These are phyloP conservation scores for Orbilia ellipsospora DNA, from an alignment of 2,329 filamentous ascomycete species.

Conservation along the genomic window DNA sequence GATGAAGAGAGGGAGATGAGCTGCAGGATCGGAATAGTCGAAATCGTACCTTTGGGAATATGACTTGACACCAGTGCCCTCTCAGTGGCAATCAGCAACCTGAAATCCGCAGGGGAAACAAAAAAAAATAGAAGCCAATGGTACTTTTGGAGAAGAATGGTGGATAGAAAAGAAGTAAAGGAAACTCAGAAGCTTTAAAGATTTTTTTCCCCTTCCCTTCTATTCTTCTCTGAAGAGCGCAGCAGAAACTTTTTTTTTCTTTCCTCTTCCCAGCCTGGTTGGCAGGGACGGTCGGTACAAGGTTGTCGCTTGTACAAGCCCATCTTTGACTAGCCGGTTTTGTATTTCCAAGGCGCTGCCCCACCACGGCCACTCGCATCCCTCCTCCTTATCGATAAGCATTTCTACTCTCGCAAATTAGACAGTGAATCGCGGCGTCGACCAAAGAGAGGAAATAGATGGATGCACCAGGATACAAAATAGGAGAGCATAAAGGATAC, in stretches of 20 bases:
- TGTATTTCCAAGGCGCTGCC: conserved; percentile 22
- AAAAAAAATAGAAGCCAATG: conserved; percentile 3
- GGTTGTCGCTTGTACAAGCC: conserved; percentile 44
- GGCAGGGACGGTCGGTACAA: conserved; percentile 18
- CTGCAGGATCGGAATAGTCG: conserved; percentile 57
- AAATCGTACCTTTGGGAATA: conserved; percentile 19
- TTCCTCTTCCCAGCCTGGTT: too few species aligned
- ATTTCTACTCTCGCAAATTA: too few species aligned
- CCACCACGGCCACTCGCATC: conserved; percentile 17
- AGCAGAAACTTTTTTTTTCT: conserved; percentile 51
- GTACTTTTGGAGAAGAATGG: neutral
- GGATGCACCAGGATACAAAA: too few species aligned
- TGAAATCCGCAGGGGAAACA: conserved; percentile 24
- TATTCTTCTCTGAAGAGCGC: conserved; percentile 40
- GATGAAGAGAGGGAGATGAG: conserved; percentile 22
- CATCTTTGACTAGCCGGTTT: conserved; percentile 35
- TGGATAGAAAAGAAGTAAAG: conserved; percentile 22
- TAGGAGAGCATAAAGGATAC: too few species aligned
- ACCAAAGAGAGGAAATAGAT: too few species aligned
- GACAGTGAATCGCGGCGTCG: too few species aligned
- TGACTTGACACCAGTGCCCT: conserved; percentile 47
- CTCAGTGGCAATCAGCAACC: conserved; percentile 45
- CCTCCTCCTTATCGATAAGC: neutral
- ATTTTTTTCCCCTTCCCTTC: conserved; percentile 30
- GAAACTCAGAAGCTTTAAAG: conserved; percentile 24